Conservation (phyloP, 108 stramenopile genomes). For the Skeletonema grethae region DNA sequence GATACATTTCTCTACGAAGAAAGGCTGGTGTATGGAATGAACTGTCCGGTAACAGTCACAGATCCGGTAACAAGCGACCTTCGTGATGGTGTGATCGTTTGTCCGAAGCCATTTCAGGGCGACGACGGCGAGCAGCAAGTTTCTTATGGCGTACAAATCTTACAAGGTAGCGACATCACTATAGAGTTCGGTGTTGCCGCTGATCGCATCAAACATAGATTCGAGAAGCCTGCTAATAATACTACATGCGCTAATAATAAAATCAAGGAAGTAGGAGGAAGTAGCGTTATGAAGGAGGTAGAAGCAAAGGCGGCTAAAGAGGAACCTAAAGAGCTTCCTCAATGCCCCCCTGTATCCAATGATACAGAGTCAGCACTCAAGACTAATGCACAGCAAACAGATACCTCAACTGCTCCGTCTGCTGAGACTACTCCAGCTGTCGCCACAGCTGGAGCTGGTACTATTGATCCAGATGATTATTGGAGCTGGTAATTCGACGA, state of each 20-base stretch:
- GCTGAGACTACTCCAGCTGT: too few relatives aligned
- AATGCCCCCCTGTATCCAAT: neutral
- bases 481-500: too few relatives aligned
- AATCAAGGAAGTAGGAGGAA: neutral
- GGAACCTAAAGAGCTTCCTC: too few relatives aligned
- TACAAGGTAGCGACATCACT: neutral
- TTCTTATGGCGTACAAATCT: neutral
- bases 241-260: neutral
- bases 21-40: neutral
- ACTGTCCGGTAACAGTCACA: neutral
- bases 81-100: neutral
- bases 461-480: too few relatives aligned
- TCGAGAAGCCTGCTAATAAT: neutral
- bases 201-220: neutral
- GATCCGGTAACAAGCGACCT: neutral
- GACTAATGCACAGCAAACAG: neutral
- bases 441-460: too few relatives aligned
- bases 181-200: neutral
- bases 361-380: neutral
- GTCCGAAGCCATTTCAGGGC: neutral
- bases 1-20: neutral
- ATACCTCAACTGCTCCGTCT: neutral
- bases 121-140: neutral
- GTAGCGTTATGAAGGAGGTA: neutral
- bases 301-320: conserved; percentile 6